Conservation (phyloP, 2,329 filamentous ascomycete genomes). For the Hypoxylon sp. region DNA sequence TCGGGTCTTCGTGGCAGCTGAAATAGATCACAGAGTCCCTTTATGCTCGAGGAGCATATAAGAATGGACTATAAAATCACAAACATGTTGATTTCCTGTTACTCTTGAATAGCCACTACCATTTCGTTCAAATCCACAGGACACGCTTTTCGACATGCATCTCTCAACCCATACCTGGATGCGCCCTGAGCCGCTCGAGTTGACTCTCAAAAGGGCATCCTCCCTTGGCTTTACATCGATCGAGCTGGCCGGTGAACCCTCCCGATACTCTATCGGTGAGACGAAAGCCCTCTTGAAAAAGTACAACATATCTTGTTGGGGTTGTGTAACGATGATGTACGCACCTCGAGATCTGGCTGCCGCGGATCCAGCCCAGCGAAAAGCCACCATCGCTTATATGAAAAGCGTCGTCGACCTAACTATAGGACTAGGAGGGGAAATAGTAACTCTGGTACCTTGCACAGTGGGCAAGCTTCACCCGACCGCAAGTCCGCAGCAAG, state of each 20-base stretch:
- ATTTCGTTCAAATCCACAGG: not conserved
- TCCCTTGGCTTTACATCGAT: conserved; percentile 40
- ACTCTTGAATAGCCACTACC: not conserved
- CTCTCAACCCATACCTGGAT: conserved; percentile 46
- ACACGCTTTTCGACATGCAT: conserved; percentile 33
- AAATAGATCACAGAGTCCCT: not conserved
- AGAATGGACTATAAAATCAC: conserved; percentile 6
- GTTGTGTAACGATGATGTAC: conserved; percentile 42
- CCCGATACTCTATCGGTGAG: conserved; percentile 30
- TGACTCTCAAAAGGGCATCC: conserved; percentile 35
- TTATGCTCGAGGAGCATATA: not conserved
- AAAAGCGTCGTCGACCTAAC: conserved; percentile 39
- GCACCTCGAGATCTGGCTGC: conserved; percentile 39
- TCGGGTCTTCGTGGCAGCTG: not conserved
- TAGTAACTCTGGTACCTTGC: conserved; percentile 37
- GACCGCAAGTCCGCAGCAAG: conserved; percentile 24
- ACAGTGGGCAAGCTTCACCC: conserved; percentile 44
- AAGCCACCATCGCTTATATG: conserved; percentile 39
- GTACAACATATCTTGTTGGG: conserved; percentile 40
- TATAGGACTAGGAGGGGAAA: conserved; percentile 36
- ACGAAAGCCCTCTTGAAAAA: conserved; percentile 37
- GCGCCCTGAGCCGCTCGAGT: conserved; percentile 42
- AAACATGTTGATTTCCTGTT: not conserved
- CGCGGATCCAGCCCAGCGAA: conserved; percentile 21
- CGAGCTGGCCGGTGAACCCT: conserved; percentile 43